Conservation (phyloP, 768 basidiomycete genomes). For the Leccinum broughii region DNA sequence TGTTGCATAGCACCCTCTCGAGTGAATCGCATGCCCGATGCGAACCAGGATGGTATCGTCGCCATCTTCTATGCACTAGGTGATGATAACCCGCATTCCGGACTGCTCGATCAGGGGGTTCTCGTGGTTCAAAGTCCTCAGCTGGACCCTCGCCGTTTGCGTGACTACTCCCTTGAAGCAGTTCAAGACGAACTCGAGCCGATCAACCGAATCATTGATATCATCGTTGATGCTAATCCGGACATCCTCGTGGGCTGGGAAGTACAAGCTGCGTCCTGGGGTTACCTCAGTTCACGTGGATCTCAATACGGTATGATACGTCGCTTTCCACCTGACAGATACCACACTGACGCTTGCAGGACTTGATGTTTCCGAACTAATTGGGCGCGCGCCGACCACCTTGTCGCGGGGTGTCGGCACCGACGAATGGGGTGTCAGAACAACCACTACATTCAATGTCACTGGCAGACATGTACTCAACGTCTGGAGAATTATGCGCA, state of each 20-base stretch:
- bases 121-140: conserved; percentile 50
- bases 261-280: conserved; percentile 86
- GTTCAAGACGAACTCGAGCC: conserved; percentile 77
- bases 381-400: conserved; percentile 70
- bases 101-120: conserved; percentile 42
- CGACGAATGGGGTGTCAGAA: conserved; percentile 71
- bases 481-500: conserved; percentile 88
- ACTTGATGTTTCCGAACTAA: conserved; percentile 66
- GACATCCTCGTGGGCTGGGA: conserved; percentile 95
- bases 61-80: conserved; percentile 76
- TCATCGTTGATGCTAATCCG: conserved; percentile 77
- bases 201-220: conserved; percentile 73
- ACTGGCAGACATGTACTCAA: conserved; percentile 91
- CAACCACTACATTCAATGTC: conserved; percentile 81
- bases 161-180: conserved; percentile 47
- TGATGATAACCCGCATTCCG: conserved; percentile 38
- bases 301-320: conserved; percentile 57
- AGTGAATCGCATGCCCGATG: conserved; percentile 60
- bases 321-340: background rate
- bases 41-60: conserved; percentile 53
- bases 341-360: conserved; percentile 43
- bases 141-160: conserved; percentile 43
- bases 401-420: conserved; percentile 29
- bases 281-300: conserved; percentile 77
- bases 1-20: conserved; percentile 54